These are phyloP conservation scores for Ramaria sp. DNA, from an alignment of 768 basidiomycete species.

Conservation along the genomic window DNA sequence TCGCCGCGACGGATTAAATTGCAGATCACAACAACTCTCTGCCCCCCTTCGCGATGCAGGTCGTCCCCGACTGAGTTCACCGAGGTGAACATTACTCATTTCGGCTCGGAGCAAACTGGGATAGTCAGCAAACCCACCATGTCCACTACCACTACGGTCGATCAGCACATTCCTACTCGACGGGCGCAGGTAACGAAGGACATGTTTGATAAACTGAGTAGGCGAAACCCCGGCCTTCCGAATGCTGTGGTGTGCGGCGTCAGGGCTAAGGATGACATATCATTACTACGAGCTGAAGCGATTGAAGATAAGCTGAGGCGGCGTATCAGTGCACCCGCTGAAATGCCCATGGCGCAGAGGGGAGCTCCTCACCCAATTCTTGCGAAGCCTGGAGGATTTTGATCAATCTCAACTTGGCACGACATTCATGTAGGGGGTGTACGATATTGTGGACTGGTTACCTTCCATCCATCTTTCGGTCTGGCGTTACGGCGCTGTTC, in stretches of 20 bases:
- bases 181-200: conserved; percentile 48
- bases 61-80: conserved; percentile 37
- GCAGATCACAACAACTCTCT: conserved; percentile 37
- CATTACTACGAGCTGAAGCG: conserved; percentile 16
- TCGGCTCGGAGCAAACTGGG: conserved; percentile 25
- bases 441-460: neutral
- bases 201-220: conserved; percentile 53
- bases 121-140: neutral
- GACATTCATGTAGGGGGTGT: neutral
- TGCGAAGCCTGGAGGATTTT: conserved; percentile 50
- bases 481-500: neutral
- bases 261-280: conserved; percentile 10
- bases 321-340: conserved; percentile 55
- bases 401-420: conserved; percentile 9
- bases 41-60: conserved; percentile 32
- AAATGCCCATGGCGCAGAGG: conserved; percentile 40
- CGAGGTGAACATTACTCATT: conserved; percentile 38
- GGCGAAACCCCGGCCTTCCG: conserved; percentile 39
- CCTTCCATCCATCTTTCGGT: neutral
- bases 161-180: neutral
- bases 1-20: conserved; percentile 23
- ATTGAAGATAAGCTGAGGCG: conserved; percentile 25
- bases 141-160: neutral
- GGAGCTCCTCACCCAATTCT: conserved; percentile 55
- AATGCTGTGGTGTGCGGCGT: conserved; percentile 13